Evolutionary conservation across 306 rosid genomes (phyloP).

Genomic region (Sphenostylis stenocarpa): DNA sequence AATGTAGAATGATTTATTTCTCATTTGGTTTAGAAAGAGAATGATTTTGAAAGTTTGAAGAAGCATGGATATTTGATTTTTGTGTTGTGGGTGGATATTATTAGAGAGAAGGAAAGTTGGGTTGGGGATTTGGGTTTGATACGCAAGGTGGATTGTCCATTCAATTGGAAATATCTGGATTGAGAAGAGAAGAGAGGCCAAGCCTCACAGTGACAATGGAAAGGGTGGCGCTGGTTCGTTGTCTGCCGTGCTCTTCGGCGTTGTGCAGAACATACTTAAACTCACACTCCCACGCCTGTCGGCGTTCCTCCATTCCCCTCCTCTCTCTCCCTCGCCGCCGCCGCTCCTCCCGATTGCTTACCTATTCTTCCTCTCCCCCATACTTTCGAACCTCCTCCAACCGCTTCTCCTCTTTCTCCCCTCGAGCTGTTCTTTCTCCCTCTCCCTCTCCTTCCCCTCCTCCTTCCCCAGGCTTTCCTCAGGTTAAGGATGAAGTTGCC

Average conservation of each 20-base stretch:
- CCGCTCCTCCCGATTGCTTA: conserved; percentile 37
- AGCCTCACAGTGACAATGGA: conserved; percentile 49
- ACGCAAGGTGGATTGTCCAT: not conserved
- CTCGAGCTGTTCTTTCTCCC: conserved; percentile 67
- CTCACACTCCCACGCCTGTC: not conserved
- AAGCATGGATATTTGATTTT: not conserved
- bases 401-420: conserved; percentile 60
- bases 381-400: conserved; percentile 2
- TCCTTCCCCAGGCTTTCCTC: conserved; percentile 52
- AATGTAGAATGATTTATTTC: too few relatives aligned
- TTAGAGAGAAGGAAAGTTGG: not conserved
- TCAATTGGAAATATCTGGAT: too few relatives aligned
- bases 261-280: conserved; percentile 45
- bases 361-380: conserved; percentile 29
- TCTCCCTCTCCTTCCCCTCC: conserved; percentile 46
- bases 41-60: not conserved
- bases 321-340: conserved; percentile 52
- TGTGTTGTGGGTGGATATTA: not conserved
- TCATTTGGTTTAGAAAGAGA: too few relatives aligned
- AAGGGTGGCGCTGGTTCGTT: conserved; percentile 74
- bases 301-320: conserved; percentile 35
- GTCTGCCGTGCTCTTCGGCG: conserved; percentile 54
- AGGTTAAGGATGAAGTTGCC: conserved; percentile 65
- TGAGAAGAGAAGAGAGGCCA: not conserved
- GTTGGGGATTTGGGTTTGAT: not conserved